phyloP scores from a whole-genome alignment of 2,329 filamentous ascomycete genomes.

The Claviceps sp. region DNA sequence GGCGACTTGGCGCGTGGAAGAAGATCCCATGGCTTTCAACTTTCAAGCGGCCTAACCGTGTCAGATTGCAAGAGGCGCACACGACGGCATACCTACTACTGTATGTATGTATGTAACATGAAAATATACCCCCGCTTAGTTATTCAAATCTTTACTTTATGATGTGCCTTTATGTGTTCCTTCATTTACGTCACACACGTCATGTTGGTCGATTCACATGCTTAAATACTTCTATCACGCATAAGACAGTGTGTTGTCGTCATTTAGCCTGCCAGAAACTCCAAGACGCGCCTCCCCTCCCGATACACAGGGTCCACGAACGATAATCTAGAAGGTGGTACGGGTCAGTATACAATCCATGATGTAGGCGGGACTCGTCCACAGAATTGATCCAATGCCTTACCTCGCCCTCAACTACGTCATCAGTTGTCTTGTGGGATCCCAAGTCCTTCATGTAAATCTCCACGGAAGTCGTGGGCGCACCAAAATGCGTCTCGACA shows the following conservation, averaged over 20 bases:
- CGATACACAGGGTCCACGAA: slow-evolving; percentile 59
- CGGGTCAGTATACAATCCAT: not conserved
- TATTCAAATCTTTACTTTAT: not conserved
- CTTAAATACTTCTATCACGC: slow-evolving; percentile 13
- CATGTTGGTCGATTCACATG: no score
- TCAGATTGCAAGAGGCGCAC: no score
- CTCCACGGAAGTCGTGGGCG: slow-evolving; percentile 69
- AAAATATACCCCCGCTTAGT: no score
- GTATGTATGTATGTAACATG: no score
- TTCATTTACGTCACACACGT: not conserved
- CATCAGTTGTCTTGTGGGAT: slow-evolving; percentile 48
- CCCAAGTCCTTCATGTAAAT: slow-evolving; percentile 54
- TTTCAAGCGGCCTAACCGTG: no score
- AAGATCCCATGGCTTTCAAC: no score
- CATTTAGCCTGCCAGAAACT: slow-evolving; percentile 48
- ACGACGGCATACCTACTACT: no score
- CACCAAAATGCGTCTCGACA: slow-evolving; percentile 55
- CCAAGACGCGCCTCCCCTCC: slow-evolving; percentile 52
- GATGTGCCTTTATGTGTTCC: not conserved
- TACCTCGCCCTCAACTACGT: slow-evolving; percentile 50
- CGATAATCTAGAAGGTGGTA: slow-evolving; percentile 43
- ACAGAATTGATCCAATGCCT: slow-evolving; percentile 13
- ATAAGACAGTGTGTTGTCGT: slow-evolving; percentile 61
- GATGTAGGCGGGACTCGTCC: not conserved
- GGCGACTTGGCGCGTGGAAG: no score